phyloP scores from a whole-genome alignment of 768 basidiomycete genomes.

The Leccinum aurantiacum region DNA sequence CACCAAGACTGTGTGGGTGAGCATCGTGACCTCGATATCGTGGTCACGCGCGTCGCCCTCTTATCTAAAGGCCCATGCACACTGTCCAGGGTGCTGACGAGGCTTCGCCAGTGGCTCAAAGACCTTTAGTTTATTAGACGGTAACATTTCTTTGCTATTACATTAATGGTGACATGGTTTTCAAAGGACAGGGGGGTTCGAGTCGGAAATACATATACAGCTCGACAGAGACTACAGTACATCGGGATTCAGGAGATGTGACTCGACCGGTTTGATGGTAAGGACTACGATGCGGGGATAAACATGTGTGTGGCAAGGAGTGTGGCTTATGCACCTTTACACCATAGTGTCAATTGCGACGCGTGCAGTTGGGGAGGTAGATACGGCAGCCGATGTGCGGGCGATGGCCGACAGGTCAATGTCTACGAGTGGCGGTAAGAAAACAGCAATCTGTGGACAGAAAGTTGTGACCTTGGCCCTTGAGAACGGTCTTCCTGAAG shows the following conservation, averaged over 20 bases:
- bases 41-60: too few species aligned
- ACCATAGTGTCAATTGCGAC: slow-evolving; percentile 11
- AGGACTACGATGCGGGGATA: neutral
- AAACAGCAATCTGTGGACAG: neutral
- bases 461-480: slow-evolving; percentile 47
- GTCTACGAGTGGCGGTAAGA: slow-evolving; percentile 16
- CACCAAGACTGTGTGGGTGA: too few species aligned
- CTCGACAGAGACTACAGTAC: slow-evolving; percentile 6
- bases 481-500: slow-evolving; percentile 74
- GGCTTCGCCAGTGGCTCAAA: too few species aligned
- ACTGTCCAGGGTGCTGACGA: too few species aligned
- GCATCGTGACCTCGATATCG: too few species aligned
- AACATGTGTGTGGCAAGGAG: neutral
- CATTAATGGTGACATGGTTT: too few species aligned
- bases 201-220: slow-evolving; percentile 23
- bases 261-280: neutral
- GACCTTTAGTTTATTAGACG: too few species aligned
- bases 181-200: neutral
- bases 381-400: slow-evolving; percentile 74
- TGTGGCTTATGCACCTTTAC: slow-evolving; percentile 18
- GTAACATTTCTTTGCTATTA: too few species aligned
- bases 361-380: slow-evolving; percentile 45
- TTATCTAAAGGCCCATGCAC: too few species aligned
- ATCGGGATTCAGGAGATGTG: slow-evolving; percentile 3
- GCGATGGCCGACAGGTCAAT: slow-evolving; percentile 79